A percentile compares a stretch with the other conserved stretches of the same genome.
Conservation (phyloP, 768 basidiomycete species). For the Termitomyces sp. region DNA sequence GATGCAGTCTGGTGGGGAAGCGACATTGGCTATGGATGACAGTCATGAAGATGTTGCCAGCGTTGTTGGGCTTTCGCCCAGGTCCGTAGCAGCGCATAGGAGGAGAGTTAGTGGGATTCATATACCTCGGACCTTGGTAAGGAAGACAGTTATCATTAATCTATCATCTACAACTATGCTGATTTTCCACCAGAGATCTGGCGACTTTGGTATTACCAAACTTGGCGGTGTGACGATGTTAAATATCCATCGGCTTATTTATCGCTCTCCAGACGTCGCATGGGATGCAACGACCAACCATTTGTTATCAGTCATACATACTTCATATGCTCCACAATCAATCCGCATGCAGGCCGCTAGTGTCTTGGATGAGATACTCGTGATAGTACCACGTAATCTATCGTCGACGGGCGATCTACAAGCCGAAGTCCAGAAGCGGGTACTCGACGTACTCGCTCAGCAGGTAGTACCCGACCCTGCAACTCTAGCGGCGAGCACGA, state of each 20-base stretch:
- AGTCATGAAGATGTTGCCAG: conserved; percentile 34
- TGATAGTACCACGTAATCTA: conserved; percentile 69
- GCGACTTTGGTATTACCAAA: conserved; percentile 91
- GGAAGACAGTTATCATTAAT: conserved; percentile 18
- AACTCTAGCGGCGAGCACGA: conserved; percentile 26
- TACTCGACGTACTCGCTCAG: conserved; percentile 77
- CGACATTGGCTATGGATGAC: conserved; percentile 26
- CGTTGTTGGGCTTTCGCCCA: conserved; percentile 32
- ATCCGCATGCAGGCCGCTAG: conserved; percentile 89
- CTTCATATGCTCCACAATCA: conserved; percentile 60
- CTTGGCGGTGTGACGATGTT: conserved; percentile 73
- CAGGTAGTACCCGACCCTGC: conserved; percentile 59
- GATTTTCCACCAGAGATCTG: conserved; percentile 55
- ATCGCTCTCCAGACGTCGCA: conserved; percentile 73
- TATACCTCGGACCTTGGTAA: conserved; percentile 68
- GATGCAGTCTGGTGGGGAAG: conserved; percentile 57
- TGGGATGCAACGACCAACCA: conserved; percentile 83
- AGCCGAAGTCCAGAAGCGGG: conserved; percentile 69
- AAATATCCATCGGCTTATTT: conserved; percentile 86
- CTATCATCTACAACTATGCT: background rate
- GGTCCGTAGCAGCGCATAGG: conserved; percentile 42
- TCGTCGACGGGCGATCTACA: conserved; percentile 56
- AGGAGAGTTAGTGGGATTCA: conserved; percentile 87
- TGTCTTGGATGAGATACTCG: conserved; percentile 78
- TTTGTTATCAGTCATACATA: conserved; percentile 70